These are phyloP conservation scores for Cetradonia linearis DNA, from an alignment of 495 filamentous ascomycete genomes.

Conservation along the genomic window DNA sequence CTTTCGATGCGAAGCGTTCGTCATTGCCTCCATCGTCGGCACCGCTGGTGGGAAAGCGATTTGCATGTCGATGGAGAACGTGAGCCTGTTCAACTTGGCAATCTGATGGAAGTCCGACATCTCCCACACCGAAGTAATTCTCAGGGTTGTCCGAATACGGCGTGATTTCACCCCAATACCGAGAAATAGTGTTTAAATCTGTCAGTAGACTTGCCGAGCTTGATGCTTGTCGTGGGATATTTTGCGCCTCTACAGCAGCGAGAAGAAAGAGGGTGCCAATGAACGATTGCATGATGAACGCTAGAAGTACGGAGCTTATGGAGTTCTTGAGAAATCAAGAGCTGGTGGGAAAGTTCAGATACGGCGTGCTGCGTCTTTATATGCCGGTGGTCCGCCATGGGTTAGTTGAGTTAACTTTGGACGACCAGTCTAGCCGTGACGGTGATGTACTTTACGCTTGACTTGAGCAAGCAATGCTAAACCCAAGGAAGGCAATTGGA, in stretches of 20 bases:
- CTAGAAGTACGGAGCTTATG: background rate
- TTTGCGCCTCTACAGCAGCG: background rate
- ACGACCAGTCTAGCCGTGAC: background rate
- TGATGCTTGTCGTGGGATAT: background rate
- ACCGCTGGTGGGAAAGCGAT: conserved; percentile 38
- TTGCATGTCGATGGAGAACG: conserved; percentile 43
- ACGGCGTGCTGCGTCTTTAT: background rate
- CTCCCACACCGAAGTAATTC: conserved; percentile 33
- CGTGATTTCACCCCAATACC: conserved; percentile 38
- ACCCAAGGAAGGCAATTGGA: background rate
- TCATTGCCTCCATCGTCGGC: conserved; percentile 38
- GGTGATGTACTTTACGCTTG: background rate
- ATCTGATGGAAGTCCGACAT: conserved; percentile 40
- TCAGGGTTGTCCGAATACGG: conserved; percentile 37
- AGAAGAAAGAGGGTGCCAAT: background rate
- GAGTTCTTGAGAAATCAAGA: background rate
- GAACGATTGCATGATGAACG: background rate
- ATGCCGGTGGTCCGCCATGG: background rate
- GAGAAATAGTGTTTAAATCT: conserved; percentile 25
- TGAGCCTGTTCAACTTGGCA: conserved; percentile 46
- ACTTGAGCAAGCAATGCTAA: background rate
- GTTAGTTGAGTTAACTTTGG: background rate
- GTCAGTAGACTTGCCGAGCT: conserved; percentile 12
- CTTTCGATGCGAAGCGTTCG: conserved; percentile 36
- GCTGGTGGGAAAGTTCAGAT: background rate